Percentiles rank a stretch among this genome's conserved stretches.
Conservation (phyloP, 2,329 filamentous ascomycete genomes). For the Fusarium goolgardi region DNA sequence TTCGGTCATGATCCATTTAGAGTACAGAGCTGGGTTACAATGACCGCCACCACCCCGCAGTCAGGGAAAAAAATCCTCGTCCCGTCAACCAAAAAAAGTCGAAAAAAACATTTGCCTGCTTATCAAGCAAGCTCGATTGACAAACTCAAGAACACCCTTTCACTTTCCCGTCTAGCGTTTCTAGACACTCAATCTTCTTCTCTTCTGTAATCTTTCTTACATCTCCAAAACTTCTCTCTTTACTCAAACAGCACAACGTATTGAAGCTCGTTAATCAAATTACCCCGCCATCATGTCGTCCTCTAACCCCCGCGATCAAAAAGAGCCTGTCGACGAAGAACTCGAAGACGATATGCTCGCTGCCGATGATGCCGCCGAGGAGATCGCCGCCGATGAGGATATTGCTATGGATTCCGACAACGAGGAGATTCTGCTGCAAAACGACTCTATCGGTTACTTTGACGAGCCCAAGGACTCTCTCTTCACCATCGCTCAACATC, state of each 20-base stretch:
- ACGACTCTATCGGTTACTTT: constrained; percentile 94
- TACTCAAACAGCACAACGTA: background rate
- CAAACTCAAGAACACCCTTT: constrained; percentile 14
- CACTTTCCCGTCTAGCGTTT: background rate
- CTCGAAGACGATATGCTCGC: constrained; percentile 56
- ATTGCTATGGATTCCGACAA: constrained; percentile 83
- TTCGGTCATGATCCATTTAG: constrained; percentile 11
- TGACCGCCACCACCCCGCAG: constrained; percentile 46
- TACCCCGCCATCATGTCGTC: constrained; percentile 51
- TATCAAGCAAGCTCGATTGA: constrained; percentile 47
- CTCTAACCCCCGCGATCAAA: constrained; percentile 44
- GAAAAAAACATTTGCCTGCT: constrained; percentile 44
- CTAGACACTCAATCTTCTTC: background rate
- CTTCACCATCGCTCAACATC: constrained; percentile 95
- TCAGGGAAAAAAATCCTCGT: constrained; percentile 43
- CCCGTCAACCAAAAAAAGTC: constrained; percentile 30
- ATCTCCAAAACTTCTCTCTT: background rate
- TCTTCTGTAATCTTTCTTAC: background rate
- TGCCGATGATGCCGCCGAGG: constrained; percentile 76
- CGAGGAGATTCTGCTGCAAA: constrained; percentile 83
- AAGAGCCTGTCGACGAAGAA: constrained; percentile 45
- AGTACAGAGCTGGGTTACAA: constrained; percentile 24
- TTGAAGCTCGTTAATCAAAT: constrained; percentile 16
- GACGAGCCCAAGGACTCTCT: constrained; percentile 91
- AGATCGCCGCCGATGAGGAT: constrained; percentile 78